Evolutionary conservation across 2,329 filamentous ascomycete genomes (phyloP), one percentile per base, ranked within the genome.

Genomic region (Trichoderma sp.): DNA sequence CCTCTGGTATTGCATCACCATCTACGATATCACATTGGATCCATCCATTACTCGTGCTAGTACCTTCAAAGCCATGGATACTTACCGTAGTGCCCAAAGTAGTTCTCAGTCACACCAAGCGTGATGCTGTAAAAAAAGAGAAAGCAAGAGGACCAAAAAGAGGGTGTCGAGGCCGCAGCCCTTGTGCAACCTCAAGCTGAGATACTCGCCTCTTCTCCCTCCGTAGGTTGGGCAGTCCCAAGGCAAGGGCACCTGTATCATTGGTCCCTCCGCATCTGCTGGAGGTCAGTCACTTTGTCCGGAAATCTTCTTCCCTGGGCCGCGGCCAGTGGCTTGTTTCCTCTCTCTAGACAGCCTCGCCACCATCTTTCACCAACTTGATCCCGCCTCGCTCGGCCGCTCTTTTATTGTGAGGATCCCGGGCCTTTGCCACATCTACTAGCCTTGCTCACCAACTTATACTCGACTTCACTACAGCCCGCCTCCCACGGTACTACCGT

Each of bases 211-310:
- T 72, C 57, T 55, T 58, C 36, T 53, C 53, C 53, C 36, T 50
- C 28, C 34, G 13, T 58, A 34, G 50, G 69, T 43, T 71, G 71
- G 36, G 36, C 72, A 23, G 73, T 72, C 70, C 69, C 34, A 71
- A 59, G 15, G 34, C 73, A 61, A 74, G 67, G 73, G 67, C 57
- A 53, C 43, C 32, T 6, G 53, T 68, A 65, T 70, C 63, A 74
- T 74, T 75, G 74, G 74, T 57, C 57, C 67, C 67, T 59, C 47
- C 58, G 43, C 73, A 70, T 50, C 47, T 62, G 12, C 36, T 71
- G 32, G 47, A 50, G 28, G 64, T 13, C 57, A 55, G 34, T 69
- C 57, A 62, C 67, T 62, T 43, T 62, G 57, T 7, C 26, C 50
- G 62, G 64, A 26, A 28, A 34, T 23, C 50, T 28, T 57, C 47